phyloP scores from a whole-genome alignment of 208 protist genomes.

The Sergeia podlipaevii region DNA sequence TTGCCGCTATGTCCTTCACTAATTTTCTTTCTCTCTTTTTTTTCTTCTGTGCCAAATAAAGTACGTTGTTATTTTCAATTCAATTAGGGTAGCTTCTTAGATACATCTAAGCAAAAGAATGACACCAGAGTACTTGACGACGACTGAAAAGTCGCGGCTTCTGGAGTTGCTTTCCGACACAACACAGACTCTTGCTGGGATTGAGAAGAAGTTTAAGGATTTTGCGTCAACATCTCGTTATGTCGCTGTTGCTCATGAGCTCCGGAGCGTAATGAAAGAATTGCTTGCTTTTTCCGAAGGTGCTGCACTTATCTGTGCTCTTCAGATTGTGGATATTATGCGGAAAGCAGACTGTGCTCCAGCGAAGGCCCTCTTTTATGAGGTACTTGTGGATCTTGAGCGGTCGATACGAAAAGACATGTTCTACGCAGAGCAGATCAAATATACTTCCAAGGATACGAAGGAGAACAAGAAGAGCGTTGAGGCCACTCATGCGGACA shows the following conservation, averaged over 20 bases:
- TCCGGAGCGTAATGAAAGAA: constrained; percentile 28
- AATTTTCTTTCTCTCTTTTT: constrained; percentile 6
- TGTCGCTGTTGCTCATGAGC: constrained; percentile 26
- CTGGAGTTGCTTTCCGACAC: constrained; percentile 30
- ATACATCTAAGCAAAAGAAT: constrained; percentile 11
- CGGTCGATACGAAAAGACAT: constrained; percentile 57
- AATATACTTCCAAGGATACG: constrained; percentile 65
- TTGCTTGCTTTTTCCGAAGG: constrained; percentile 47
- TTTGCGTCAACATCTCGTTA: constrained; percentile 31
- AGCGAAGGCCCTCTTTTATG: constrained; percentile 61
- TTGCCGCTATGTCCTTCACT: background rate
- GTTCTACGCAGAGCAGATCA: constrained; percentile 60
- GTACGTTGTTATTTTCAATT: background rate
- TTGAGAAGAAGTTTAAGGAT: constrained; percentile 62
- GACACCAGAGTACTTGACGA: constrained; percentile 21
- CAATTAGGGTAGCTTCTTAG: background rate
- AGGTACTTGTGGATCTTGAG: constrained; percentile 62
- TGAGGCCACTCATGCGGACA: constrained; percentile 59
- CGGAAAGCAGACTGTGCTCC: constrained; percentile 37
- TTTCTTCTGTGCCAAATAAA: constrained; percentile 1
- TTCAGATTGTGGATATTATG: constrained; percentile 59
- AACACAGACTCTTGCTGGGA: constrained; percentile 24
- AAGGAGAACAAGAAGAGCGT: constrained; percentile 61
- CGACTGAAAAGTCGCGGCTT: constrained; percentile 20
- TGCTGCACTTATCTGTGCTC: constrained; percentile 34